Evolutionary conservation across 2,329 filamentous ascomycete species (phyloP).

Genomic region (Talaromyces verruculosus): DNA sequence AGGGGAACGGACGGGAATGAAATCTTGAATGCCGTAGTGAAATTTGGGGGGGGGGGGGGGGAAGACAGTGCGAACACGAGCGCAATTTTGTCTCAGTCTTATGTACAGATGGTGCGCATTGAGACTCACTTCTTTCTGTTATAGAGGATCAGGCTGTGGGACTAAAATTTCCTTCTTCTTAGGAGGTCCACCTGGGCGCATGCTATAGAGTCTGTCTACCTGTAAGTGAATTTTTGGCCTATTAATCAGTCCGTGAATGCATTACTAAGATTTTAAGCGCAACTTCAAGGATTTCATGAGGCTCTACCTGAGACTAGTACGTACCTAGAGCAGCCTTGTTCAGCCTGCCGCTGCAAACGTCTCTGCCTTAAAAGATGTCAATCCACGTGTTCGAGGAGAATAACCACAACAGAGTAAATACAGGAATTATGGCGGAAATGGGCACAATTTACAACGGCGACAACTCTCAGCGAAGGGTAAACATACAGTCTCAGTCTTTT

Average conservation of each 20-base stretch:
- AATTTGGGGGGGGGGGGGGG: not conserved
- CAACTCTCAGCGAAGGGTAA: slow-evolving; percentile 1
- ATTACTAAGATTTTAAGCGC: not conserved
- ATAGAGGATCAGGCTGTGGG: not conserved
- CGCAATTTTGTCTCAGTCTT: not conserved
- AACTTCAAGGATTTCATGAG: not conserved
- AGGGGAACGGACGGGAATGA: not conserved
- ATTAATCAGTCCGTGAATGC: too few relatives aligned
- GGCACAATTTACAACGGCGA: not conserved
- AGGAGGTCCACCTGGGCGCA: too few relatives aligned
- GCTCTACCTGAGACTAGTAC: not conserved
- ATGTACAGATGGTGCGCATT: not conserved
- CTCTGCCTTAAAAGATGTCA: not conserved
- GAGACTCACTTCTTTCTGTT: too few relatives aligned
- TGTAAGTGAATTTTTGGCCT: too few relatives aligned
- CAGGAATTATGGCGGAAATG: not conserved
- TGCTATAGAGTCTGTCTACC: too few relatives aligned
- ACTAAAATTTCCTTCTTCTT: too few relatives aligned
- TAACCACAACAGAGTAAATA: not conserved
- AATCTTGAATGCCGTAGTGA: not conserved
- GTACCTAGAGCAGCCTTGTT: not conserved
- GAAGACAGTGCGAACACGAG: not conserved
- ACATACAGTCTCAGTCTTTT: not conserved
- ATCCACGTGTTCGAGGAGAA: not conserved
- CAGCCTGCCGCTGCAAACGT: not conserved